Evolutionary conservation across 2,329 filamentous ascomycete species (phyloP), one percentile per base, ranked within the genome.

Genomic region (Xylogone sp.): DNA sequence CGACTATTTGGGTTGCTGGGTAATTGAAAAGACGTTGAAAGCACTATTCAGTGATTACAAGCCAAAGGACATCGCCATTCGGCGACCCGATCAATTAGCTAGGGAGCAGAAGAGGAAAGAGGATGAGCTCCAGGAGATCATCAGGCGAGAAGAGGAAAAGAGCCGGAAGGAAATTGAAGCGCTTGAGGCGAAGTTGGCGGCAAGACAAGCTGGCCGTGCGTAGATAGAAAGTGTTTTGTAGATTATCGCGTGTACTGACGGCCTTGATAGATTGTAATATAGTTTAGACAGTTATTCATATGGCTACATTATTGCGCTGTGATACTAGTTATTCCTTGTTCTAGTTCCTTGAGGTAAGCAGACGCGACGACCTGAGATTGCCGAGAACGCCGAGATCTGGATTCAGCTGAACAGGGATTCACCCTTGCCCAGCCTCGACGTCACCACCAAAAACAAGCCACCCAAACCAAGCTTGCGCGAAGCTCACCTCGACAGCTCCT

Each of bases 51-150:
- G 88, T 58, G 94, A 99, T 70, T 96, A 90, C 74, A 85, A 84
- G 59, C 90, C 94, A 2, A 93, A 96, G 68, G 94, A 97, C 67
- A 97, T 99, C 65, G 93, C 94, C 1, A 76, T 88, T 48, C 81
- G 94, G 56, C 77, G 94, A 52, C 85, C 88, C 3, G 94, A 99
- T 66, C 94, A 99, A 77, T 73, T 96, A 10, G 81, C 84, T 67
- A 77, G 85, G 43, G 93, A 97, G 73, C 75, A 79, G 51, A 76
- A 77, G 57, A 80, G 92, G 59, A 88, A 87, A 68, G 76, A 76
- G 52, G 77, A 76, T 45, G 82, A 83, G 62, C 75, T 75, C 56
- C 67, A 65, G 48, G 71, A 71, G 51, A 70, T 59, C 58, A 70
- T 60, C 76, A 76, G 69, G 70, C 69, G 69, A 10, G 76, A 79